Percentiles rank a stretch among this genome's conserved stretches.
phyloP scores from a whole-genome alignment of 306 rosid species.

The Castanea crenata region DNA sequence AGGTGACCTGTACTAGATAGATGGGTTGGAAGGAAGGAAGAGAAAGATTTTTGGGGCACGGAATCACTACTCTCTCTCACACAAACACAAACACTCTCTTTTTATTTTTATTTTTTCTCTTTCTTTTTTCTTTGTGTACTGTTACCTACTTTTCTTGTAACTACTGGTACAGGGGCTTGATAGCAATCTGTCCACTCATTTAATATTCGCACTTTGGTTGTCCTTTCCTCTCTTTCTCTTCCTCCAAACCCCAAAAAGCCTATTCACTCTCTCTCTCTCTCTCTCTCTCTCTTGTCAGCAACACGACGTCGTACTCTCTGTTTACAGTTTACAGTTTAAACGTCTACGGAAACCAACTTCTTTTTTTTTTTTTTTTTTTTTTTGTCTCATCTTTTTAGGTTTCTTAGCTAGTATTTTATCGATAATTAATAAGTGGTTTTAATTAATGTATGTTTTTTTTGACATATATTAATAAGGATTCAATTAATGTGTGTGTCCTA shows the following conservation, averaged over 20 bases:
- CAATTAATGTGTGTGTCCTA: no score
- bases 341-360: no score
- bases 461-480: no score
- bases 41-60: slow-evolving; percentile 38
- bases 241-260: not conserved
- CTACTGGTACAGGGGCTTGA: slow-evolving; percentile 30
- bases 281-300: no score
- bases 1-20: slow-evolving; percentile 38
- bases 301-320: no score
- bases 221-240: slow-evolving; percentile 21
- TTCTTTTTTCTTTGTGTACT: not conserved
- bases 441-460: no score
- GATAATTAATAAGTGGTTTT: no score
- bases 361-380: no score
- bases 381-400: no score
- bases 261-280: not conserved
- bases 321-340: no score
- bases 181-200: slow-evolving; percentile 60
- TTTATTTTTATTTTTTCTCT: no score
- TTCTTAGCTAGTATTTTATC: no score
- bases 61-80: slow-evolving; percentile 33
- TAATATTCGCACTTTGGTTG: slow-evolving; percentile 54
- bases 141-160: slow-evolving; percentile 8
- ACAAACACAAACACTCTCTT: not conserved
- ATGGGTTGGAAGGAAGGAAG: slow-evolving; percentile 9